These are phyloP conservation scores for Zymoseptoria pseudotritici DNA, from an alignment of 2,329 filamentous ascomycete species.

Conservation along the genomic window DNA sequence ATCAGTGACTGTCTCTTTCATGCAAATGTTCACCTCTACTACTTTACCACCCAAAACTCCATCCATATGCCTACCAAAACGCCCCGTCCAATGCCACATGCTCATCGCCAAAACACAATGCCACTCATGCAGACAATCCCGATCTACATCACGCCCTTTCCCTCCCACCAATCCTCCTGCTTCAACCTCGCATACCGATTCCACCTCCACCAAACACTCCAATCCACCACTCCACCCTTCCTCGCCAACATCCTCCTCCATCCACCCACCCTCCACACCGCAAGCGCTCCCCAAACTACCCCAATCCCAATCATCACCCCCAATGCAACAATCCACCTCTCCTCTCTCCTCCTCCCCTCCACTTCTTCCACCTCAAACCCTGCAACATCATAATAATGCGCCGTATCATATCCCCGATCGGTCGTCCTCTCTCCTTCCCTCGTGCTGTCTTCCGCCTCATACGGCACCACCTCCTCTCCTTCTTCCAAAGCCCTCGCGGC, in stretches of 20 bases:
- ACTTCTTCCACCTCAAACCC: neutral
- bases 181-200: no score
- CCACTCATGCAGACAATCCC: no score
- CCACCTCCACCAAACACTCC: neutral
- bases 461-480: constrained; percentile 16
- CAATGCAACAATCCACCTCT: neutral
- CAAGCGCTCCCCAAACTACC: neutral
- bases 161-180: no score
- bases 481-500: constrained; percentile 15
- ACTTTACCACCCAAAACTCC: no score
- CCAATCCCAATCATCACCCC: neutral
- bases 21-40: no score
- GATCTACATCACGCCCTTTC: no score
- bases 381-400: constrained; percentile 23
- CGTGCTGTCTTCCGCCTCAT: constrained; percentile 19
- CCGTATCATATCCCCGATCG: constrained; percentile 29
- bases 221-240: neutral
- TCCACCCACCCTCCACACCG: neutral
- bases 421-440: constrained; percentile 22
- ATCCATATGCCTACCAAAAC: no score
- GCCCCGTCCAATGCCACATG: no score
- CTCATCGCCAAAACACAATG: no score
- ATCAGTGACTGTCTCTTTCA: no score
- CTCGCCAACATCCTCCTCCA: neutral
- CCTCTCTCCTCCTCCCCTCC: no score